Percentiles rank a stretch among this genome's conserved stretches.
These are phyloP conservation scores for Globisporangium sylvaticum DNA, from an alignment of 352 stramenopile genomes.

Conservation along the genomic window DNA sequence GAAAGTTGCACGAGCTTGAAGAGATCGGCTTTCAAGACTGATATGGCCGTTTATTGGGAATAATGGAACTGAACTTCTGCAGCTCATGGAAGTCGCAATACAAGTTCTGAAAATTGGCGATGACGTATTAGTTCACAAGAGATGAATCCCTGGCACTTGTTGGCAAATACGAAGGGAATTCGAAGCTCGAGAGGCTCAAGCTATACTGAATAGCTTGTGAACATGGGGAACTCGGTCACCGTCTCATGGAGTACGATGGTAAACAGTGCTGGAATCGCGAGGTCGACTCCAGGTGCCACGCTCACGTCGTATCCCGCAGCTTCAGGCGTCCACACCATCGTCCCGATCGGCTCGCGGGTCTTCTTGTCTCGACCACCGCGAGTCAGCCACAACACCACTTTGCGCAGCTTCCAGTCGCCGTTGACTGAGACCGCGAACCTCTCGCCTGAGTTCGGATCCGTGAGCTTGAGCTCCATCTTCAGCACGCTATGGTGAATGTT, in stretches of 20 bases:
- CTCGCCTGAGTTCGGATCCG: neutral
- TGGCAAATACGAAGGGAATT: no score
- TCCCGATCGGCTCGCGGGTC: neutral
- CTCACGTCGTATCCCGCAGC: neutral
- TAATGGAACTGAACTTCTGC: neutral
- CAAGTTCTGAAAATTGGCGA: no score
- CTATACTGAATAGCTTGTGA: neutral
- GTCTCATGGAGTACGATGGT: neutral
- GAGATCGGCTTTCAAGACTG: constrained; percentile 10
- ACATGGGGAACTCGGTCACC: neutral
- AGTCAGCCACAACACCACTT: neutral
- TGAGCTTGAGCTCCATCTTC: constrained; percentile 2
- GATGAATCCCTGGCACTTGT: no score
- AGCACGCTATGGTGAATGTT: neutral
- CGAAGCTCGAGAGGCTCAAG: no score
- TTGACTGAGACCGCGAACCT: neutral
- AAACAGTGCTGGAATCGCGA: neutral
- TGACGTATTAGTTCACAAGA: no score
- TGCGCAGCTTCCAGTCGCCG: neutral
- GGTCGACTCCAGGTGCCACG: neutral
- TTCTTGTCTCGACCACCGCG: neutral
- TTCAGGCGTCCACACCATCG: neutral
- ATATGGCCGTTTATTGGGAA: neutral
- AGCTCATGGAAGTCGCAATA: neutral
- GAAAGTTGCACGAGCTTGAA: constrained; percentile 9